Evolutionary conservation across 345 rosid species (phyloP).

Genomic region (Jatropha curcas): DNA sequence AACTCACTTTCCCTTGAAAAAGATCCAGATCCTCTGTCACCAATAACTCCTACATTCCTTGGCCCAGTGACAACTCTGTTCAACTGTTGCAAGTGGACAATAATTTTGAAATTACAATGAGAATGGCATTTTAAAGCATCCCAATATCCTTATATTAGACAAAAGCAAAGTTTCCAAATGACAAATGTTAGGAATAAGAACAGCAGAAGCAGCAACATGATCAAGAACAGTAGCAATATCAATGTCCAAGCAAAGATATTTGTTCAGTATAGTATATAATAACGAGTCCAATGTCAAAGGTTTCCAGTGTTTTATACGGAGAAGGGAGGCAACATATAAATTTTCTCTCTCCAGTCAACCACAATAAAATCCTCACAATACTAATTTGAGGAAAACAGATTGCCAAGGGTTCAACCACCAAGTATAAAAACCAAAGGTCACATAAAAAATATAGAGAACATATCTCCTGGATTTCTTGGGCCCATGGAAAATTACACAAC

Average conservation of each 20-base stretch:
- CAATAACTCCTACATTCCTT: conserved; percentile 87
- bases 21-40: conserved; percentile 91
- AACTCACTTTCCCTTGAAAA: conserved; percentile 99
- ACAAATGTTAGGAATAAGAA: background rate
- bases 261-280: background rate
- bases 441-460: background rate
- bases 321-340: background rate
- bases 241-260: conserved; percentile 1
- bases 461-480: background rate
- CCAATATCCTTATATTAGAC: background rate
- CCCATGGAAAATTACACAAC: too few species aligned
- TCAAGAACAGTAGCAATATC: background rate
- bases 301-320: background rate
- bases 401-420: too few species aligned
- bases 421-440: background rate
- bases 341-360: background rate
- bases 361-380: background rate
- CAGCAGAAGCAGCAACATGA: background rate
- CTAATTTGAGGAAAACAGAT: background rate
- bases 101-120: conserved; percentile 7
- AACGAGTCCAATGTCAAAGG: background rate
- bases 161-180: background rate
- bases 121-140: background rate
- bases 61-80: conserved; percentile 95
- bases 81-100: conserved; percentile 49